Conservation (phyloP, 2,329 filamentous ascomycete genomes). For the Verticillium isaacii region DNA sequence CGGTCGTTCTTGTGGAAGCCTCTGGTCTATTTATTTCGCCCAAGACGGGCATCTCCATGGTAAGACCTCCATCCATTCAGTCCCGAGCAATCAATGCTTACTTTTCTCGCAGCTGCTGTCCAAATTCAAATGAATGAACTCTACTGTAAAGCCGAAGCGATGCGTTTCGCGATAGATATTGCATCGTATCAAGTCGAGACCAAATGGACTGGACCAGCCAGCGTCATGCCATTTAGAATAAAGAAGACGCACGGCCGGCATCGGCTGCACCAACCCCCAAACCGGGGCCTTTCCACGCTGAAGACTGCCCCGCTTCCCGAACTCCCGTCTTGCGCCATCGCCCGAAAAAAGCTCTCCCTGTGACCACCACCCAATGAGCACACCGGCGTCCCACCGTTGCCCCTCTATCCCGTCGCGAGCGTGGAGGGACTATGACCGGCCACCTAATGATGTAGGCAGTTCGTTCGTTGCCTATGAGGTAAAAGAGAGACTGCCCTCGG, state of each 20-base stretch:
- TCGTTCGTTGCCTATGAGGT: background rate
- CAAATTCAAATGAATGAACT: background rate
- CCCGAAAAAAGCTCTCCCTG: background rate
- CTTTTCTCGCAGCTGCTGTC: background rate
- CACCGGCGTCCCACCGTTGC: background rate
- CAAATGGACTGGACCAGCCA: background rate
- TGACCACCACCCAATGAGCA: background rate
- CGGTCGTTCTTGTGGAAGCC: slow-evolving; percentile 71
- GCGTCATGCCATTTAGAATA: background rate
- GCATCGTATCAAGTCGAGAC: no score
- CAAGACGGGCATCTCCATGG: slow-evolving; percentile 24
- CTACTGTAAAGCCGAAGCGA: background rate
- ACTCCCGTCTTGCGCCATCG: slow-evolving; percentile 1
- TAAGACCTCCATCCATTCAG: background rate
- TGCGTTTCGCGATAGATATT: background rate
- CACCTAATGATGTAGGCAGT: background rate
- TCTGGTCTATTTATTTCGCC: slow-evolving; percentile 87
- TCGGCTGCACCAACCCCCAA: background rate
- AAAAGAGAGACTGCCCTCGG: background rate
- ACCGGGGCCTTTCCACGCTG: background rate
- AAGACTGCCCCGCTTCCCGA: background rate
- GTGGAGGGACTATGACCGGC: background rate
- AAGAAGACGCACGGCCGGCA: background rate
- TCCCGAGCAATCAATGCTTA: background rate
- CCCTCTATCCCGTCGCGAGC: background rate